Conservation (phyloP, 345 rosid species). For the Eutrema yunnanense region DNA sequence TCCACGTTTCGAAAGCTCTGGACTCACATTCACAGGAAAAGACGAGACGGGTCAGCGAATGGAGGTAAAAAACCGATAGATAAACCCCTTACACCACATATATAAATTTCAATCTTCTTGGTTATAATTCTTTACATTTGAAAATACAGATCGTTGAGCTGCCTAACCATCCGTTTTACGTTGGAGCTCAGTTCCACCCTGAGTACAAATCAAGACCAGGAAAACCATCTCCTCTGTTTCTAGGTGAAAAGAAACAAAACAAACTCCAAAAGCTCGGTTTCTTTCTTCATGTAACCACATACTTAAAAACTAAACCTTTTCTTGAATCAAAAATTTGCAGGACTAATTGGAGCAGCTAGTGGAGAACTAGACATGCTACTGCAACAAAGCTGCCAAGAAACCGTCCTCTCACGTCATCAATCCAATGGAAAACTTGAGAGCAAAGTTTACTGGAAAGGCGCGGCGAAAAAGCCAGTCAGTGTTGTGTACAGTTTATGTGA, state of each 20-base stretch:
- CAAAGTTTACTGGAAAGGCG: slow-evolving; percentile 37
- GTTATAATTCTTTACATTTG: slow-evolving; percentile 6
- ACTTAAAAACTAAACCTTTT: not conserved
- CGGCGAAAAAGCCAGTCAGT: slow-evolving; percentile 40
- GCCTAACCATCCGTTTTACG: slow-evolving; percentile 61
- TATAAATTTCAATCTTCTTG: not conserved
- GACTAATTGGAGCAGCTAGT: slow-evolving; percentile 79
- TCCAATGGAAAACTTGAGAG: slow-evolving; percentile 36
- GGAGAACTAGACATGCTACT: slow-evolving; percentile 50
- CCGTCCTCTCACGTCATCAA: slow-evolving; percentile 31
- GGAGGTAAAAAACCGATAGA: slow-evolving; percentile 48
- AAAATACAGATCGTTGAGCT: slow-evolving; percentile 58
- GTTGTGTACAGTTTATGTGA: slow-evolving; percentile 50
- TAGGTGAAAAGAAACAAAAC: slow-evolving; percentile 46
- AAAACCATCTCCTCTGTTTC: slow-evolving; percentile 80
- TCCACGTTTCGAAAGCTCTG: slow-evolving; percentile 59
- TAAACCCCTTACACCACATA: not conserved
- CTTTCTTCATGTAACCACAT: not conserved
- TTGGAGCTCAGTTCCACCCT: slow-evolving; percentile 93
- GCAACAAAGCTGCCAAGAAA: slow-evolving; percentile 38
- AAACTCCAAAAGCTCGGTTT: not conserved
- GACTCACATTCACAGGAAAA: slow-evolving; percentile 82
- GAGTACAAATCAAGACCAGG: slow-evolving; percentile 96
- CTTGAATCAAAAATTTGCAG: slow-evolving; percentile 31
- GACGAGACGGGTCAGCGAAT: slow-evolving; percentile 81